These are phyloP conservation scores for Nitzschia sp. DNA, from an alignment of 108 stramenopile genomes.

Conservation along the genomic window DNA sequence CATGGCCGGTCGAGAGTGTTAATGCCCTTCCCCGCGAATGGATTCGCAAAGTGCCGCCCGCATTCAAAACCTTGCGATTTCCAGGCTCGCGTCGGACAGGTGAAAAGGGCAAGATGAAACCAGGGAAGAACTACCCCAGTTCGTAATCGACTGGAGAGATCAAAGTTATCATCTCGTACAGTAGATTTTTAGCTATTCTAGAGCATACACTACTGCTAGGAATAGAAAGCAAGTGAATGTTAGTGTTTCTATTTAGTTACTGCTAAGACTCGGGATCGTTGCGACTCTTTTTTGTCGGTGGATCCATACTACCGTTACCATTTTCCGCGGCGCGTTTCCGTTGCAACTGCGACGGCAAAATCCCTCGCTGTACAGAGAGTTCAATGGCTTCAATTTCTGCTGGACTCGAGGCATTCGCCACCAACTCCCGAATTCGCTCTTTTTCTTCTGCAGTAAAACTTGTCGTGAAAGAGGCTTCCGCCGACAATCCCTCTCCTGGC, in stretches of 20 bases:
- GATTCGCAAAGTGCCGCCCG: constrained; percentile 25
- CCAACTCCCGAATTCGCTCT: constrained; percentile 73
- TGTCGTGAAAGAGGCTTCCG: constrained; percentile 68
- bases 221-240: no score
- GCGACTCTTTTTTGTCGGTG: constrained; percentile 4
- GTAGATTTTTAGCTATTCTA: no score
- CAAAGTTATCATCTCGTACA: no score
- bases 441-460: constrained; percentile 79
- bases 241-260: no score
- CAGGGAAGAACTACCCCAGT: no score
- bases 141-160: no score
- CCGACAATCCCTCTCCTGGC: constrained; percentile 71
- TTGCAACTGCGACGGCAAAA: constrained; percentile 45
- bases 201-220: no score
- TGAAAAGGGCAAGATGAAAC: no score
- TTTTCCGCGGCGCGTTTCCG: constrained; percentile 10
- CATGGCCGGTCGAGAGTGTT: constrained; percentile 22
- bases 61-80: no score
- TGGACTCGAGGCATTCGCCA: constrained; percentile 71
- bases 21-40: constrained; percentile 34
- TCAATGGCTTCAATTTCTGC: constrained; percentile 86
- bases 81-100: no score
- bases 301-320: constrained; percentile 1
- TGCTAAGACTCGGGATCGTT: no score
- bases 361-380: constrained; percentile 66